Percentiles rank a stretch among this genome's conserved stretches.
These are phyloP conservation scores for Metarhizium humberi DNA, from an alignment of 2,329 filamentous ascomycete genomes.

Conservation along the genomic window DNA sequence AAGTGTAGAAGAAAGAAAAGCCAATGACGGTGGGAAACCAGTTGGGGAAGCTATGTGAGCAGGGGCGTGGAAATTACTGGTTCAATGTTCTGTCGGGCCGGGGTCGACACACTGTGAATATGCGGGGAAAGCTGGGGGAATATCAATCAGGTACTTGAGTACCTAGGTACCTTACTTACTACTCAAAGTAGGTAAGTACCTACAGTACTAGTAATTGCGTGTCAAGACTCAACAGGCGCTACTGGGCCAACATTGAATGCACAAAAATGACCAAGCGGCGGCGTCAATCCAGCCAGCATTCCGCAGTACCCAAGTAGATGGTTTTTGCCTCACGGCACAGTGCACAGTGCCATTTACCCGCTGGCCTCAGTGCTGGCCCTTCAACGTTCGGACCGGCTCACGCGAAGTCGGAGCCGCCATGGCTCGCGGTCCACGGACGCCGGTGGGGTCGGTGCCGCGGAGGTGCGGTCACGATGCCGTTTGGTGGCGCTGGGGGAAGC, in stretches of 20 bases:
- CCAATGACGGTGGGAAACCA: background rate
- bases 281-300: too few species aligned
- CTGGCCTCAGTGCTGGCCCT: too few species aligned
- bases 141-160: too few species aligned
- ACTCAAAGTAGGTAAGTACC: too few species aligned
- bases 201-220: too few species aligned
- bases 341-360: too few species aligned
- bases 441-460: background rate
- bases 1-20: background rate
- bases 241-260: too few species aligned
- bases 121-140: background rate
- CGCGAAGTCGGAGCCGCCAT: background rate
- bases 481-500: background rate
- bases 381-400: background rate
- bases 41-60: background rate
- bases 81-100: background rate
- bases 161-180: too few species aligned
- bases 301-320: too few species aligned
- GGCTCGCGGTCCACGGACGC: constrained; percentile 2
- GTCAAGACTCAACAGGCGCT: too few species aligned
- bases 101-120: background rate
- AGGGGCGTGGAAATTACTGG: background rate
- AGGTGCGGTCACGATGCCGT: background rate
- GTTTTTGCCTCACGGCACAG: too few species aligned
- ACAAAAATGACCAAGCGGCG: too few species aligned